Evolutionary conservation across 75 land plant species (phyloP), one percentile per base, ranked within the genome.

Genomic region (Larix kaempferi): DNA sequence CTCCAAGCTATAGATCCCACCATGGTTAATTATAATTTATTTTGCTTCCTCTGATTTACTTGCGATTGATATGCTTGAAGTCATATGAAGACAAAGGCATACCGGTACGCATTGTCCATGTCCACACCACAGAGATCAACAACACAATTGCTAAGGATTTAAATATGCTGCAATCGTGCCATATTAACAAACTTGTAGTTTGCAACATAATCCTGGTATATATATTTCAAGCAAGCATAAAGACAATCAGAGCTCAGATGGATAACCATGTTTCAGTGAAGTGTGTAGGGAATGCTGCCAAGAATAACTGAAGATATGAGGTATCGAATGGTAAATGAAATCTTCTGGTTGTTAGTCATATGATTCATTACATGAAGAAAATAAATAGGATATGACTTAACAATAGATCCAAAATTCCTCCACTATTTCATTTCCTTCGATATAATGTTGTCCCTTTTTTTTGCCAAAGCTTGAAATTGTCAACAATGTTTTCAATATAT

Each of bases 271-370:
- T 95, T 95, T 72, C n/a, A n/a, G n/a, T n/a, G n/a, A n/a, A n/a
- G n/a, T n/a, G n/a, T n/a, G n/a, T n/a, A n/a, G n/a, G n/a, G n/a
- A 92, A 89, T 37, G 89, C 90, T 54, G 82, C 91, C 81, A 95
- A 78, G 77, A 95, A 92, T 25, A 89, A 89, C 80, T 19, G 98
- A 90, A 61, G 84, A 84, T 77, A 79, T 89, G 74, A 95, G 86
- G 25, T 91, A 85, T 59, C 90, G 71, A 56, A 92, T 61, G 57
- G 94, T 92, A 35, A 90, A 92, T 17, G 89, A 71, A 60, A 95
- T 90, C 98, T 92, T 95, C 77, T 84, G 85, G 56, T 81, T 80
- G 78, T 95, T 93, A 54, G 98, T 92, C 98, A 95, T 95, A 77
- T 95, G 91, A 61, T 92, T 90, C 72, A 95, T 69, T 41, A 95